Evolutionary conservation across 2,329 filamentous ascomycete species (phyloP).

Genomic region (Botrytis fragariae): DNA sequence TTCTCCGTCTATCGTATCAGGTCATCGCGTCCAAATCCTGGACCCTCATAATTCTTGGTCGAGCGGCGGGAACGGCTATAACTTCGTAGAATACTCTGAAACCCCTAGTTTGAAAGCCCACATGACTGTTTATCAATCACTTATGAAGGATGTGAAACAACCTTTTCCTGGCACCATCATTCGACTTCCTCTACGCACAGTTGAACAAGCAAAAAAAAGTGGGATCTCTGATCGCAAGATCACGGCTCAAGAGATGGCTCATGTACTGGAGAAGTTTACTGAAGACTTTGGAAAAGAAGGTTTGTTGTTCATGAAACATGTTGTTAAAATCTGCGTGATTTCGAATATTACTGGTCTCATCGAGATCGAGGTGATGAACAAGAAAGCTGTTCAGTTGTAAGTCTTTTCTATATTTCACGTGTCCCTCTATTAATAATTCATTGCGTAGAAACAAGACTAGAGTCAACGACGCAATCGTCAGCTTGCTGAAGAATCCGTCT

Average conservation of each 20-base stretch:
- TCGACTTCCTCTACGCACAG: slow-evolving; percentile 39
- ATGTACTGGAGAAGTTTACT: slow-evolving; percentile 34
- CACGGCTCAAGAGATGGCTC: slow-evolving; percentile 31
- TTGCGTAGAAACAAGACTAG: slow-evolving; percentile 26
- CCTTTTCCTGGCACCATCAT: slow-evolving; percentile 38
- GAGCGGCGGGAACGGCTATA: slow-evolving; percentile 34
- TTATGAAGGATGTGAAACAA: slow-evolving; percentile 27
- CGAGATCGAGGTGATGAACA: slow-evolving; percentile 24
- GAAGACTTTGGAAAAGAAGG: slow-evolving; percentile 35
- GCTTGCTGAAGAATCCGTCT: slow-evolving; percentile 10
- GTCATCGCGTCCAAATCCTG: slow-evolving; percentile 36
- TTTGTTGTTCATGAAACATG: slow-evolving; percentile 38
- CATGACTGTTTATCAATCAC: slow-evolving; percentile 35
- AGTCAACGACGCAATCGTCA: slow-evolving; percentile 28
- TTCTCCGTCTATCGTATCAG: slow-evolving; percentile 40
- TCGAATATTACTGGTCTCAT: slow-evolving; percentile 20
- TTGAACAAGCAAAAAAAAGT: slow-evolving; percentile 32
- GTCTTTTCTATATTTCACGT: neutral
- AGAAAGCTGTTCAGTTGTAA: slow-evolving; percentile 26
- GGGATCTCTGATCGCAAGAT: slow-evolving; percentile 34
- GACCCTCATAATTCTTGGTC: slow-evolving; percentile 40
- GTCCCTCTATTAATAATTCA: neutral
- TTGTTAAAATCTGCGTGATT: slow-evolving; percentile 30
- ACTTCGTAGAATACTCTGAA: slow-evolving; percentile 34
- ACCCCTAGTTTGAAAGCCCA: slow-evolving; percentile 35